phyloP scores from a whole-genome alignment of 352 stramenopile species.

The Phytophthora hybrid region DNA sequence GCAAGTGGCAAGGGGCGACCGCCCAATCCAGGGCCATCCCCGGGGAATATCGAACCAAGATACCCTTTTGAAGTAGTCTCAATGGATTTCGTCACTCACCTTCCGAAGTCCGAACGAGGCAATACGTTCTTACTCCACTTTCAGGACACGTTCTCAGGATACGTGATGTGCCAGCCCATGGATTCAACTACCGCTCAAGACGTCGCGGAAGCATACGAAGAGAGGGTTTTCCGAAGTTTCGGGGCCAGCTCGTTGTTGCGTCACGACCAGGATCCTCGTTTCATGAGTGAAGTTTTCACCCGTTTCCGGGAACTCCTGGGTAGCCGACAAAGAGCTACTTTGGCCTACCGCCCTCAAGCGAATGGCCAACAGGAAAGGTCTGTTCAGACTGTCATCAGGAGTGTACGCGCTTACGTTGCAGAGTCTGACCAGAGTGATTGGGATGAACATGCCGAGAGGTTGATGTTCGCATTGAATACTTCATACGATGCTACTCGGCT shows the following conservation, averaged over 20 bases:
- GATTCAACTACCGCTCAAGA: conserved; percentile 4
- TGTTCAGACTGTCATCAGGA: conserved; percentile 37
- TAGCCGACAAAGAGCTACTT: conserved; percentile 27
- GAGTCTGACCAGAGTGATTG: conserved; percentile 40
- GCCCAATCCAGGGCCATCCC: too few species aligned
- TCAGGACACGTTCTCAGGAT: not conserved
- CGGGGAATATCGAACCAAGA: too few species aligned
- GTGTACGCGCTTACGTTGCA: conserved; percentile 25
- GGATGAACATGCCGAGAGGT: conserved; percentile 33
- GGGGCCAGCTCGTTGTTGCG: conserved; percentile 31
- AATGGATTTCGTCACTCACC: too few species aligned
- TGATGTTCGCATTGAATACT: too few species aligned
- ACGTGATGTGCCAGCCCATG: conserved; percentile 38
- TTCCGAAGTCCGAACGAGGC: not conserved
- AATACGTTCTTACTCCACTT: conserved; percentile 13
- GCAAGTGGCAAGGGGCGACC: too few species aligned
- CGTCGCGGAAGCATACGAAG: conserved; percentile 34
- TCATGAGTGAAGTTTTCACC: too few species aligned
- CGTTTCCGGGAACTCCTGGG: conserved; percentile 35
- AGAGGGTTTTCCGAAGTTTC: conserved; percentile 31
- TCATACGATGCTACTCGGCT: conserved; percentile 21
- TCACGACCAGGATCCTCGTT: too few species aligned
- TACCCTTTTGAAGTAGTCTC: too few species aligned
- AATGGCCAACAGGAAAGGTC: conserved; percentile 47
- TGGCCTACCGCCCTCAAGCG: conserved; percentile 40